Evolutionary conservation across 768 basidiomycete species (phyloP).

Genomic region (Amanita fuliginea): DNA sequence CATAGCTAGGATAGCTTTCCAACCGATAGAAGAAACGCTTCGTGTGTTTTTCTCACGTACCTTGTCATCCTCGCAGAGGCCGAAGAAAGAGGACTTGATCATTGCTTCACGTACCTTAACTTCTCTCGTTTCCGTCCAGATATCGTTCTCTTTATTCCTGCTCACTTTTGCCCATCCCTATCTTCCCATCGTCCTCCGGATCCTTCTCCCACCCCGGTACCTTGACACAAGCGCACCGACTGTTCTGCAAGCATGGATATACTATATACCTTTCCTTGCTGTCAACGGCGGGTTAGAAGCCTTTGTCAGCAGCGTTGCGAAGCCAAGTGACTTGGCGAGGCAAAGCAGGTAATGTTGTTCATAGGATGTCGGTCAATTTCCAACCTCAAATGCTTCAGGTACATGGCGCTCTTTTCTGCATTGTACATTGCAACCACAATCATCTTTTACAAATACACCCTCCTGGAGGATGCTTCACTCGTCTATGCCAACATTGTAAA

Average conservation of each 20-base stretch:
- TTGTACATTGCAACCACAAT: conserved; percentile 52
- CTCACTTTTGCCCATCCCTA: conserved; percentile 68
- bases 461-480: conserved; percentile 52
- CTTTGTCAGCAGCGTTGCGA: conserved; percentile 74
- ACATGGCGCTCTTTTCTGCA: conserved; percentile 72
- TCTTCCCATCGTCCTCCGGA: conserved; percentile 51
- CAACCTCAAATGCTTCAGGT: conserved; percentile 18
- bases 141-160: conserved; percentile 56
- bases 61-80: conserved; percentile 16
- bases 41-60: conserved; percentile 81
- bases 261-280: conserved; percentile 83
- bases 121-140: conserved; percentile 56
- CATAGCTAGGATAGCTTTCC: conserved; percentile 85
- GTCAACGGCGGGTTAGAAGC: conserved; percentile 90
- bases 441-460: conserved; percentile 28
- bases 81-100: conserved; percentile 13
- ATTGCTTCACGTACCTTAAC: conserved; percentile 42
- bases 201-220: conserved; percentile 66
- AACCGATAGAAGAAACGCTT: conserved; percentile 90
- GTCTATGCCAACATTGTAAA: conserved; percentile 72
- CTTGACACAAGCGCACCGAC: conserved; percentile 66
- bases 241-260: conserved; percentile 72
- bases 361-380: too few relatives aligned
- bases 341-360: conserved; percentile 47
- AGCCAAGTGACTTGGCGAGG: conserved; percentile 46